These are phyloP conservation scores for Fimicolochytrium jonesii DNA, from an alignment of 192 early-diverging fungal genomes.

Conservation along the genomic window DNA sequence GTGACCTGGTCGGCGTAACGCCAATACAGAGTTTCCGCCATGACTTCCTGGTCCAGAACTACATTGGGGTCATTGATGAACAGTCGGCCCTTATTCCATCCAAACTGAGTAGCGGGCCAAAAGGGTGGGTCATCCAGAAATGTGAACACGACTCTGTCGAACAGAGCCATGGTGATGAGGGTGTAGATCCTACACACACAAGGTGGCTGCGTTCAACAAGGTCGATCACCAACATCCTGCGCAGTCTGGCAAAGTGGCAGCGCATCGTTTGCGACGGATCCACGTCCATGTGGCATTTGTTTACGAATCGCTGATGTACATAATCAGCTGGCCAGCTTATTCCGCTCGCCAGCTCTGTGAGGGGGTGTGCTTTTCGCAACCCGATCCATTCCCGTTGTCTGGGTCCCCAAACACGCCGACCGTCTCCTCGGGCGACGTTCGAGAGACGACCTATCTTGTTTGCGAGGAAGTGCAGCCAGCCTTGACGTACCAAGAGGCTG, in stretches of 20 bases:
- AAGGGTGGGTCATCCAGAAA: too few relatives aligned
- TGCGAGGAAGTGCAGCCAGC: neutral
- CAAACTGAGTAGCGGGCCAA: too few relatives aligned
- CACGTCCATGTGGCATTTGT: neutral
- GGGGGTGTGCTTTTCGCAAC: neutral
- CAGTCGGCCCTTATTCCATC: too few relatives aligned
- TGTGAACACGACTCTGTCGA: too few relatives aligned
- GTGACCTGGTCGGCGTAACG: too few relatives aligned
- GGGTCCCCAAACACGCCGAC: neutral
- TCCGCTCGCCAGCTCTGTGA: neutral
- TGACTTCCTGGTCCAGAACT: too few relatives aligned
- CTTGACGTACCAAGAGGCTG: neutral
- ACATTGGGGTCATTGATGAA: too few relatives aligned
- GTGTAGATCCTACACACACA: too few relatives aligned
- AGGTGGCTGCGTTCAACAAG: neutral
- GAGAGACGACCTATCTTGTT: neutral
- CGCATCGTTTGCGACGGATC: neutral
- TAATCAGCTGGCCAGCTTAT: neutral
- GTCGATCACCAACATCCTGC: neutral
- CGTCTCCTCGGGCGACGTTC: neutral
- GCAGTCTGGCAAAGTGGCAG: neutral
- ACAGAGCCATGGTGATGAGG: too few relatives aligned
- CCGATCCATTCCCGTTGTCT: neutral
- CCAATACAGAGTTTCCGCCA: too few relatives aligned
- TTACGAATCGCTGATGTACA: neutral